Evolutionary conservation across 73 alveolate species (phyloP).

Genomic region (Paramecium primaurelia): DNA sequence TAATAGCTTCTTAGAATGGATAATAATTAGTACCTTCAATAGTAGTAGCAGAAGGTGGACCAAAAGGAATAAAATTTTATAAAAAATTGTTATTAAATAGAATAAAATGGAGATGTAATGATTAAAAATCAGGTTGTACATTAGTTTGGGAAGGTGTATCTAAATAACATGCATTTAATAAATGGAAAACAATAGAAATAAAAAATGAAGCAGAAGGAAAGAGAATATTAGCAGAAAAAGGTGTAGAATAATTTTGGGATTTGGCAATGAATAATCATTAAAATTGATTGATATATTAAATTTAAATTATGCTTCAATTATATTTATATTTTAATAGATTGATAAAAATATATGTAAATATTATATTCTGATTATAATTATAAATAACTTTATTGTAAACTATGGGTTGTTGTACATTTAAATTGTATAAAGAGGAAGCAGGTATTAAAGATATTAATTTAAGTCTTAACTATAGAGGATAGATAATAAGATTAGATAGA

Average conservation of each 20-base stretch:
- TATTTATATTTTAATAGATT: neutral
- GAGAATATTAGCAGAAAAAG: constrained; percentile 77
- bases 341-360: neutral
- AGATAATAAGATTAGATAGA: neutral
- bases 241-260: constrained; percentile 80
- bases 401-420: neutral
- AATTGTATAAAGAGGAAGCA: neutral
- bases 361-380: neutral
- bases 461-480: neutral
- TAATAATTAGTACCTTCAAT: constrained; percentile 68
- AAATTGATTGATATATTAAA: neutral
- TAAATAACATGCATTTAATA: constrained; percentile 75
- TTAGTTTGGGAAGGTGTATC: constrained; percentile 86
- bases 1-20: constrained; percentile 63
- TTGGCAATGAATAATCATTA: constrained; percentile 57
- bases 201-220: constrained; percentile 83
- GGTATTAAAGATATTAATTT: neutral
- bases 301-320: neutral
- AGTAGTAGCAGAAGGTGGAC: constrained; percentile 91
- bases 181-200: constrained; percentile 76
- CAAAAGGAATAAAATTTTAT: constrained; percentile 81
- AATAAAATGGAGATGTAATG: constrained; percentile 75
- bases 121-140: constrained; percentile 64
- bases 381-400: neutral
- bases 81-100: constrained; percentile 80